Evolutionary conservation across 2,329 filamentous ascomycete species (phyloP), one percentile per base, ranked within the genome.

Genomic region (Ophiocordyceps polyrhachis-furcata): DNA sequence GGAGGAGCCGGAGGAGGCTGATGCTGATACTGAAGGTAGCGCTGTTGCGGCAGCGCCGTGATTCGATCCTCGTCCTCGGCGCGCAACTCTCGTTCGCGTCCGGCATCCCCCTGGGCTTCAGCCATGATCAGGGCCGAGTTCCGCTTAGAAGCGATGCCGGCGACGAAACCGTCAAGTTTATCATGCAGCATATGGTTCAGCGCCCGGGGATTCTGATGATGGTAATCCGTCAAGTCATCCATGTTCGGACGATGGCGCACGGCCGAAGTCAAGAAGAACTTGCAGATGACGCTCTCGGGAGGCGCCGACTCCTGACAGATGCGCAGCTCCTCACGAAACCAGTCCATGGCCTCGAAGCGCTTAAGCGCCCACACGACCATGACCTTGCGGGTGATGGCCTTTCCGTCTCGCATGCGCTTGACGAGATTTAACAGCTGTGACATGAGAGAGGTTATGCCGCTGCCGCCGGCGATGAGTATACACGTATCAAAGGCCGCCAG

Each of bases 351-450:
- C 60, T 95, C 89, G 14, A 91, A 78, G 46, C 83, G 77, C 62
- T 91, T 93, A 51, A 95, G 68, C 5, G 88, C 79, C 89, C 89
- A 96, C n/a, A 96, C 76, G 1, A 96, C 84, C 15, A 91, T 81
- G 5, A 96, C 81, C 50, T 81, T 84, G 58, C 83, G 85, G 2
- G 88, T 95, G 41, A 94, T 85, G 31, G 89, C 88, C 61, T 94
- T 94, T 43, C 86, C 84, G 56, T 94, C 88, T 47, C 87, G 79
- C 81, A 96, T 94, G 47, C 87, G 79, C 64, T 94, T 95, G 64
- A 95, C 93, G n/a, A 96, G 68, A 52, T 93, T 85, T 20, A 95
- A 70, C 2, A 96, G 69, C 58, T 96, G 87, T 9, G 85, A 93
- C 58, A 94, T 84, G 48, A 95, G 75, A 9, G 89, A 87, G 0